Evolutionary conservation across 2,329 filamentous ascomycete genomes (phyloP), one percentile per base, ranked within the genome.

Genomic region (Hypoxylon sp.): DNA sequence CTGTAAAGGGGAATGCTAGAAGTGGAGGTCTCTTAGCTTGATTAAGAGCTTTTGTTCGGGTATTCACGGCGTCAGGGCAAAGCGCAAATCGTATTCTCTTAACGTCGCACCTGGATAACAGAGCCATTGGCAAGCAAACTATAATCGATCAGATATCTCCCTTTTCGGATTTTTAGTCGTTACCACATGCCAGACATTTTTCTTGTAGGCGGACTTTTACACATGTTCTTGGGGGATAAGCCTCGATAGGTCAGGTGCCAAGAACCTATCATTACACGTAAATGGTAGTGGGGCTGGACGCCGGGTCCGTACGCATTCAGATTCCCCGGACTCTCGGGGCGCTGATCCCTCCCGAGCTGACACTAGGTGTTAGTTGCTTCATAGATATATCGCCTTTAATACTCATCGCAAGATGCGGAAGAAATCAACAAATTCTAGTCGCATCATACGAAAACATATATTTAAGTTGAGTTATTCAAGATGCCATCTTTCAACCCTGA

Each of bases 261-360:
- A 37, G 4, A 37, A n/a, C 14, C 14, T 37, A n/a, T 14, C 5
- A n/a, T 37, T 37, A 22, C 17, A 22, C 39, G 9, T 22, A 17
- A 19, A 44, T 9, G 39, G 17, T 17, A 8, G 39, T 44, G 17
- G 8, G n/a, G 17, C 17, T 8, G 17, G 39, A 22, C 17, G n/a
- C 39, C 39, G 39, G 39, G 17, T 22, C 39, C 39, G 39, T 44
- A 22, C 17, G 9, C 17, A 44, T 17, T 44, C 39, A 44, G 39
- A 44, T 44, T 11, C 17, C 26, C 44, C 42, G 44, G 44, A 13
- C 14, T 39, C 42, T 59, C 55, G 55, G 55, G 44, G 33, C 24
- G 44, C 33, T 59, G 10, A 37, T 24, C 6, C 24, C 11, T 13
- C 14, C 55, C 55, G 55, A 50, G 11, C 54, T 47, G 54, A 48